Conservation (phyloP, 1,139 yeast species). For the Scheffersomyces segobiensis region DNA sequence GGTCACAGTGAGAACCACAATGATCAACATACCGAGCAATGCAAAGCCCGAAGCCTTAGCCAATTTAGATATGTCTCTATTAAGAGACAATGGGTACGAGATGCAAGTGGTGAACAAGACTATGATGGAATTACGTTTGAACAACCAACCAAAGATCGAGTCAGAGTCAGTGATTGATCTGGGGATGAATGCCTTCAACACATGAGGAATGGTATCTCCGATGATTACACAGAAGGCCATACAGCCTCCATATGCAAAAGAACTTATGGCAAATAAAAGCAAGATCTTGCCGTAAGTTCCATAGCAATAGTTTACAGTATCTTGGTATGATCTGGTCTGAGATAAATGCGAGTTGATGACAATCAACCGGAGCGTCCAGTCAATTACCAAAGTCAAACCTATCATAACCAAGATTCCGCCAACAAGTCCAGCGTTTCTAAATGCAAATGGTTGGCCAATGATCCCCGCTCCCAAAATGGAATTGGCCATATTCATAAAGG, state of each 20-base stretch:
- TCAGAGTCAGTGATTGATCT: slow-evolving; percentile 35
- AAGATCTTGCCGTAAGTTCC: slow-evolving; percentile 71
- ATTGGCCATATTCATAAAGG: slow-evolving; percentile 97
- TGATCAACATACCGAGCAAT: slow-evolving; percentile 76
- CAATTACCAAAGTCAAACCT: slow-evolving; percentile 67
- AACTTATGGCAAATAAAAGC: slow-evolving; percentile 73
- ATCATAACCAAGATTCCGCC: slow-evolving; percentile 70
- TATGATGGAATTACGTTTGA: slow-evolving; percentile 69
- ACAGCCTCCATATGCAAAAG: slow-evolving; percentile 93
- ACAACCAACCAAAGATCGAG: slow-evolving; percentile 49
- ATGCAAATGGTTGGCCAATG: slow-evolving; percentile 91
- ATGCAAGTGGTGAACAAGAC: slow-evolving; percentile 67
- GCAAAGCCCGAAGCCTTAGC: slow-evolving; percentile 92
- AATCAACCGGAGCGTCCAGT: slow-evolving; percentile 81
- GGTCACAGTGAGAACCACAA: slow-evolving; percentile 69
- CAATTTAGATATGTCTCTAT: slow-evolving; percentile 77
- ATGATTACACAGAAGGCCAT: slow-evolving; percentile 93
- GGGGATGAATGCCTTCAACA: slow-evolving; percentile 68
- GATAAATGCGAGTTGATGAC: slow-evolving; percentile 81
- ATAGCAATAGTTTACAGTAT: slow-evolving; percentile 77
- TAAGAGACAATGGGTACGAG: slow-evolving; percentile 81
- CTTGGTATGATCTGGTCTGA: slow-evolving; percentile 80
- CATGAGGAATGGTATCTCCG: slow-evolving; percentile 95
- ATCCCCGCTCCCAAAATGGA: slow-evolving; percentile 93
- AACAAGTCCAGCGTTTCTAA: slow-evolving; percentile 72